Base-by-base conservation (phyloP, 2,329 filamentous ascomycete species). In the Monosporascus cannonballus region DNA sequence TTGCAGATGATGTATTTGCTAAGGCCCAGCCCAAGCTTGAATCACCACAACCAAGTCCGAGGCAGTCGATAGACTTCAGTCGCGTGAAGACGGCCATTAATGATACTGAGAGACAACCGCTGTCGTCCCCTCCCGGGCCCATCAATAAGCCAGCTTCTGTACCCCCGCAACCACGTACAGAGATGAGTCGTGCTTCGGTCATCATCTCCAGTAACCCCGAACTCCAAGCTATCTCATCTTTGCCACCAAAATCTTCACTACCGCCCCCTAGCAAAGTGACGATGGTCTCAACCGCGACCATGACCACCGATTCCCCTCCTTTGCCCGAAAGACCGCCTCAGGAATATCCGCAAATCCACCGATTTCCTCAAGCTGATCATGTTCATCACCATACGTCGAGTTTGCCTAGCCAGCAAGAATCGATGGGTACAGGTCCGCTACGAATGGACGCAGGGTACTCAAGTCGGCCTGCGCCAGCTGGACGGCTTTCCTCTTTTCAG, bases 1-100 rank as follows among this genome's bases (percentile, higher is more conserved):
- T 96, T 48, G 90, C 89, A 3, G 91, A 96, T 63, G 86, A 96
- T 65, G 90, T 86, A 0, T 96, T 97, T 69, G 83, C 79, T 17
- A 71, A 76, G 36, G 74, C 73, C 38, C 63, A 64, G 34, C 45
- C 54, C 39, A 64, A 60, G 38, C 56, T 57, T 53, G 41, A 63
- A 11, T 58, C 67, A 14, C 57, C 59, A 1, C 57, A 65, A 22
- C 55, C 67, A 48, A 66, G 56, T 51, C 64, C 67, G 18, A 69
- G 66, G 34, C 64, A 67, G 51, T 64, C 66, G 22, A 47, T 55
- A 22, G 70, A 71, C 20, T 17, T 67, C 3, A 66, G 59, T 36
- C 64, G 66, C 38, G 58, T 64, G 15, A 69, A 67, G 52, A 61
- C 66, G 17, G 58, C 56, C 46, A 51, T 54, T 11, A 55, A 47